These are phyloP conservation scores for Colletotrichum neosansevieriae DNA, from an alignment of 2,329 filamentous ascomycete species.

Conservation along the genomic window DNA sequence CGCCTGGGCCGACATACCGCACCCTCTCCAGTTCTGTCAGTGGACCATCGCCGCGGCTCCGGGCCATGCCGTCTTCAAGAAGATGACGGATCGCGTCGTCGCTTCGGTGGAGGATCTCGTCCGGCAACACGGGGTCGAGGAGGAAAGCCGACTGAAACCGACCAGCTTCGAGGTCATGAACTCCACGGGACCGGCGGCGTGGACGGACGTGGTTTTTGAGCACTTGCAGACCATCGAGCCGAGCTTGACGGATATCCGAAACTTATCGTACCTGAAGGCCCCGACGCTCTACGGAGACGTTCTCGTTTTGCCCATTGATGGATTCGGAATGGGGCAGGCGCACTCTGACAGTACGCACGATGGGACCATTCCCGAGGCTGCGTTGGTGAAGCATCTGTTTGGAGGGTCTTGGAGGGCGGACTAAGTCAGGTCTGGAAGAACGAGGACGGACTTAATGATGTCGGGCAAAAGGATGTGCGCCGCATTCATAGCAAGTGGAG, in stretches of 20 bases:
- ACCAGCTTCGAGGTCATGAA: slow-evolving; percentile 48
- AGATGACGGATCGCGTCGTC: slow-evolving; percentile 45
- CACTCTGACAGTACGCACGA: slow-evolving; percentile 47
- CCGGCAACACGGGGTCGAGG: background rate
- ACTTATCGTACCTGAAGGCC: slow-evolving; percentile 36
- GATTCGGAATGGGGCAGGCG: slow-evolving; percentile 46
- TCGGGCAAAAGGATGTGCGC: no score
- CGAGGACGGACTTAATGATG: no score
- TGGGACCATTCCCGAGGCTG: slow-evolving; percentile 44
- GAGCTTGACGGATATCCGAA: slow-evolving; percentile 26
- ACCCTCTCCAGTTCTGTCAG: slow-evolving; percentile 43
- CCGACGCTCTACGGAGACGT: slow-evolving; percentile 42
- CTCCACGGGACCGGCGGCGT: slow-evolving; percentile 49
- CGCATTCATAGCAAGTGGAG: no score
- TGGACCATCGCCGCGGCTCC: slow-evolving; percentile 44
- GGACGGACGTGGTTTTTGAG: slow-evolving; percentile 48
- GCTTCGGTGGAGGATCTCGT: slow-evolving; percentile 41
- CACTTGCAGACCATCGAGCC: slow-evolving; percentile 44
- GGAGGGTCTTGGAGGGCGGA: slow-evolving; percentile 19
- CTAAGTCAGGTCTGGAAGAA: background rate
- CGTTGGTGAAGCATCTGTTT: slow-evolving; percentile 46
- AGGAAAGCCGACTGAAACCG: slow-evolving; percentile 36
- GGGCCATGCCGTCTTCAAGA: slow-evolving; percentile 46
- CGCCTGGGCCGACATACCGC: slow-evolving; percentile 41
- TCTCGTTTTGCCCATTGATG: slow-evolving; percentile 45